phyloP scores from a whole-genome alignment of 2,329 filamentous ascomycete species.

The Monosporascus sp. region DNA sequence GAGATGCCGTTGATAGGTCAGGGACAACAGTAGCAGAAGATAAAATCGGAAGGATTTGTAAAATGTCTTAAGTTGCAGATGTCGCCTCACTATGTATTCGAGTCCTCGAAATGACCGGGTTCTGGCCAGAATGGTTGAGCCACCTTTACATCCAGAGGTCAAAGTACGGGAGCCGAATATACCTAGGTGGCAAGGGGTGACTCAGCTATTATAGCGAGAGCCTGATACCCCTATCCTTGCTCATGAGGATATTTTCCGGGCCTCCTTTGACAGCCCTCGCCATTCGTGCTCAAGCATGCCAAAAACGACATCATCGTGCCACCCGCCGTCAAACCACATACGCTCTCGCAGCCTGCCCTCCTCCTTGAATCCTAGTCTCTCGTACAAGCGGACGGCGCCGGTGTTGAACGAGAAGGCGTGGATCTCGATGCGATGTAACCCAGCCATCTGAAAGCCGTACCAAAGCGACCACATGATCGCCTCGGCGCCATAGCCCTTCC shows the following conservation, averaged over 20 bases:
- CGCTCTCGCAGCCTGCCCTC: slow-evolving; percentile 27
- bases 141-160: too few species aligned
- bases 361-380: slow-evolving; percentile 28
- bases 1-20: too few species aligned
- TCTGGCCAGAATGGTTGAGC: too few species aligned
- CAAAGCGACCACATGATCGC: slow-evolving; percentile 30
- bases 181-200: too few species aligned
- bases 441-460: slow-evolving; percentile 28
- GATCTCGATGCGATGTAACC: slow-evolving; percentile 30
- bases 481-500: slow-evolving; percentile 31
- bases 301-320: slow-evolving; percentile 28
- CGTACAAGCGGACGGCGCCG: slow-evolving; percentile 27
- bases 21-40: too few species aligned
- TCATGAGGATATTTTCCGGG: slow-evolving; percentile 1
- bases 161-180: too few species aligned
- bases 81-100: too few species aligned
- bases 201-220: too few species aligned
- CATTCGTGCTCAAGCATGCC: slow-evolving; percentile 30
- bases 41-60: too few species aligned
- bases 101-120: too few species aligned
- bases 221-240: too few species aligned
- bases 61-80: too few species aligned
- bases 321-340: slow-evolving; percentile 29
- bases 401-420: slow-evolving; percentile 26
- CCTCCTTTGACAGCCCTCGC: slow-evolving; percentile 14